phyloP scores from a whole-genome alignment of 73 alveolate species.

The Symbiodinium pilosum region DNA sequence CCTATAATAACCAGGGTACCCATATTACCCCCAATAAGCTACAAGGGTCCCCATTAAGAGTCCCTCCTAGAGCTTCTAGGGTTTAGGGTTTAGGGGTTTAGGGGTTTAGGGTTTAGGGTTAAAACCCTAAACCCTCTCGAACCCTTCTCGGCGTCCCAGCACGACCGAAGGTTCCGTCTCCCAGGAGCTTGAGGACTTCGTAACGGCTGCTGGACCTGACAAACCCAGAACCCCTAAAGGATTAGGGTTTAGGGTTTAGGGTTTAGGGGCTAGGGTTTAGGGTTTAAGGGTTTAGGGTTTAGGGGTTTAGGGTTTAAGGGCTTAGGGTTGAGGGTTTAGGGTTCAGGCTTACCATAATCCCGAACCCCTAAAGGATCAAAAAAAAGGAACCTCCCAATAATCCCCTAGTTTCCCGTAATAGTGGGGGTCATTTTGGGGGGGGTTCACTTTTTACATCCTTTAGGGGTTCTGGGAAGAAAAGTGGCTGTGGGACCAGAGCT shows the following conservation, averaged over 20 bases:
- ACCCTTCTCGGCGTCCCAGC: conserved; percentile 34
- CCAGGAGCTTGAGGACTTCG: conserved; percentile 96
- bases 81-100: background rate
- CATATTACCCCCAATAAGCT: too few species aligned
- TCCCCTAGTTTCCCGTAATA: too few species aligned
- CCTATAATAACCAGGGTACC: too few species aligned
- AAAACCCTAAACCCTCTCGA: background rate
- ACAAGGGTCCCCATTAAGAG: too few species aligned
- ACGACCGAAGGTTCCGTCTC: conserved; percentile 99
- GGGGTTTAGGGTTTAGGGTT: background rate
- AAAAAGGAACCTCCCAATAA: background rate
- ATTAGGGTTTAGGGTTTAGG: too few species aligned
- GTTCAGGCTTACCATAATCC: background rate
- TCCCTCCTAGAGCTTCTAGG: too few species aligned
- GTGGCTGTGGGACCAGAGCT: too few species aligned
- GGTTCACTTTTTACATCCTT: too few species aligned
- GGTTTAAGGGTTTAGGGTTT: background rate
- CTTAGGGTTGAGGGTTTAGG: background rate
- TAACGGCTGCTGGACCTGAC: conserved; percentile 20
- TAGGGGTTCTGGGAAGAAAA: too few species aligned
- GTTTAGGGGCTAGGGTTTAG: too few species aligned
- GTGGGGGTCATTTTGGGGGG: too few species aligned
- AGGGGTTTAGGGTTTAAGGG: background rate
- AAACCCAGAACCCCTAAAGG: too few species aligned
- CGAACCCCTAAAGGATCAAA: background rate